Evolutionary conservation across 495 filamentous ascomycete species (phyloP), one percentile per base, ranked within the genome.

Genomic region (Daldinia loculata): DNA sequence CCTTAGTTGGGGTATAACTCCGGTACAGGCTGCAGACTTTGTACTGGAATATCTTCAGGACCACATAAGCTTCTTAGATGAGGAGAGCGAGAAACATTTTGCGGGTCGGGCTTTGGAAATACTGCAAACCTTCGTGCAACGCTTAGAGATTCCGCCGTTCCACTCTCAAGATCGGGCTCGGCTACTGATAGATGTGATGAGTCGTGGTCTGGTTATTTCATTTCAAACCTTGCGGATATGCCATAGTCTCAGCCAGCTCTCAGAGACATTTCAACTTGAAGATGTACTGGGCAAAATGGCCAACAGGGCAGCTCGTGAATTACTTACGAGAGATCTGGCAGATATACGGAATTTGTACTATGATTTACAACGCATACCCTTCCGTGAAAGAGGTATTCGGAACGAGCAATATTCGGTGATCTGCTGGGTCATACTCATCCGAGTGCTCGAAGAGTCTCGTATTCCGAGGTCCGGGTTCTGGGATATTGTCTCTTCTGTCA

Each of bases 341-440:
- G 79, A 80, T 15, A 75, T 97, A 24, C 84, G 83, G 19, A 75
- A 76, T n/a, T 80, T 93, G n/a, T 88, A 93, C 61, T 84, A 89
- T 22, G 84, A 89, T 22, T 85, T 90, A 50, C 86, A 89, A 65
- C 79, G 76, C 5, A 72, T 79, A 30, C 74, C 84, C 3, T 78
- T 80, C 41, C 82, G 88, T 19, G 92, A 95, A 59, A 83, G 78
- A 39, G 93, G 92, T 0, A 90, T 97, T 59, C 83, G 83, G 26
- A 81, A 86, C 14, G 83, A 89, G 11, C 82, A 88, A 27, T 80
- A 82, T 51, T 66, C 83, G 2, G 82, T 89, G 27, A 88, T 93
- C 66, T 85, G 87, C 39, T 90, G 92, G 78, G 86, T 95, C 34
- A 78, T 93, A 57, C 72, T 88, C 6, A 86, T 89, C 52, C 86